A percentile compares a stretch with the other conserved stretches of the same genome.
phyloP scores from a whole-genome alignment of 108 stramenopile species.

The Skeletonema grethae region DNA sequence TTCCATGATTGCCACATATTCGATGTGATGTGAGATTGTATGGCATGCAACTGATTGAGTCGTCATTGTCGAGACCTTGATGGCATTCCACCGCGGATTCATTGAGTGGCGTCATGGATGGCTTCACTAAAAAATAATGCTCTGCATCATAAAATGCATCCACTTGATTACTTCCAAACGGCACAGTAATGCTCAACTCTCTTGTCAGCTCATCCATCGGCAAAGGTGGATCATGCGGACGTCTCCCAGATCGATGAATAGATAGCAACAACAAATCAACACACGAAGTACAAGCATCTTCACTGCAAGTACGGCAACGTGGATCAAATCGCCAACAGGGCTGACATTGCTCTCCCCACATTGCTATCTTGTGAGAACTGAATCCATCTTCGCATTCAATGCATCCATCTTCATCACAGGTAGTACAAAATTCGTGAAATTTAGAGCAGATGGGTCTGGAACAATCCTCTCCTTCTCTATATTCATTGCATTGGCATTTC shows the following conservation, averaged over 20 bases:
- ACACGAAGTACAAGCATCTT: constrained; percentile 57
- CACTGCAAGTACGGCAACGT: constrained; percentile 67
- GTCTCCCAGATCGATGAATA: constrained; percentile 68
- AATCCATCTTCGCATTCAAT: constrained; percentile 63
- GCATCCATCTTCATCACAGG: constrained; percentile 58
- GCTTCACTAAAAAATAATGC: constrained; percentile 47
- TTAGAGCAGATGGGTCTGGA: constrained; percentile 43
- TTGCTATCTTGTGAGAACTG: constrained; percentile 33
- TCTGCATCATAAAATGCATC: constrained; percentile 75
- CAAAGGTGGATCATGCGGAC: constrained; percentile 58
- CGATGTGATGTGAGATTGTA: constrained; percentile 46
- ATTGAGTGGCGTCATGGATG: constrained; percentile 29
- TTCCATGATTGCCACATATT: constrained; percentile 70
- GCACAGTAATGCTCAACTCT: constrained; percentile 62
- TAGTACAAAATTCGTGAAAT: constrained; percentile 53
- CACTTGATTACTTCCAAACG: constrained; percentile 67
- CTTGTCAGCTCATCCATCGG: constrained; percentile 72
- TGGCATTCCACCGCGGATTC: constrained; percentile 52
- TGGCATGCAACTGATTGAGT: constrained; percentile 31
- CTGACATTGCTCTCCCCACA: constrained; percentile 41
- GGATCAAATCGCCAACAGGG: constrained; percentile 69
- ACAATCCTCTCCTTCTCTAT: constrained; percentile 69
- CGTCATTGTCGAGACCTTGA: constrained; percentile 54
- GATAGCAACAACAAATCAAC: constrained; percentile 68
- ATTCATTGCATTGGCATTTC: constrained; percentile 56